Base-by-base conservation (phyloP, 2,329 filamentous ascomycete genomes). In the Diatrype stigma region DNA sequence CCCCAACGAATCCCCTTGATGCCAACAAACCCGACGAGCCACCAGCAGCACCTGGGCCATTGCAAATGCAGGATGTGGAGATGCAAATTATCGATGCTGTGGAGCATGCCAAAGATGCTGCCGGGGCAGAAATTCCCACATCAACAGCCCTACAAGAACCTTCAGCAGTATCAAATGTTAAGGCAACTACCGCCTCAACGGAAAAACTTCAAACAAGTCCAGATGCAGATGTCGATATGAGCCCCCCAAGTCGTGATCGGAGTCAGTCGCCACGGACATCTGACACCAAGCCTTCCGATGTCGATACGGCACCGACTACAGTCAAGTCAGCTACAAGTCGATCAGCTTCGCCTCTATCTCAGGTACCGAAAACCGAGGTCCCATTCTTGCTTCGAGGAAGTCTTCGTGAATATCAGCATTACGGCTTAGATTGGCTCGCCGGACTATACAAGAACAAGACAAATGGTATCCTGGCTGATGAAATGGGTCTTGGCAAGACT, bases 401-500 rank as follows among this genome's bases (percentile, higher is more conserved):
- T 1, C 74, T 99, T 11, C 88, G 95, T 67, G 93, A 96, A 67
- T 99, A 99, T 64, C 94, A 99, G 62, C 94, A 96, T 63, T 89
- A 90, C 63, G 95, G 94, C n/a, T 74, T 99, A 7, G 94, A 99
- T 67, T 99, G 94, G 94, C 84, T 99, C 45, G 91, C 92, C 2
- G 90, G 91, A 0, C 79, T 99, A 1, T 97, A 99, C 66, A 86
- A 86, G 16, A 95, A 94, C 57, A 87, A 88, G 56, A 96, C 93
- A 23, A 99, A 97, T 63, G 94, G 94, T 21, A 99, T 99, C 49
- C 75, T 99, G 19, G 94, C 94, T 1, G 95, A 99, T 65, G 94
- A 99, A 67, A 99, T 99, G 94, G 94, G 94, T 56, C 80, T 99
- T 3, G 94, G 94, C 8, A 99, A 99, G 71, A 99, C 94, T 0